Evolutionary conservation across 768 basidiomycete genomes (phyloP).

Genomic region (Rhodotorula diobovata): DNA sequence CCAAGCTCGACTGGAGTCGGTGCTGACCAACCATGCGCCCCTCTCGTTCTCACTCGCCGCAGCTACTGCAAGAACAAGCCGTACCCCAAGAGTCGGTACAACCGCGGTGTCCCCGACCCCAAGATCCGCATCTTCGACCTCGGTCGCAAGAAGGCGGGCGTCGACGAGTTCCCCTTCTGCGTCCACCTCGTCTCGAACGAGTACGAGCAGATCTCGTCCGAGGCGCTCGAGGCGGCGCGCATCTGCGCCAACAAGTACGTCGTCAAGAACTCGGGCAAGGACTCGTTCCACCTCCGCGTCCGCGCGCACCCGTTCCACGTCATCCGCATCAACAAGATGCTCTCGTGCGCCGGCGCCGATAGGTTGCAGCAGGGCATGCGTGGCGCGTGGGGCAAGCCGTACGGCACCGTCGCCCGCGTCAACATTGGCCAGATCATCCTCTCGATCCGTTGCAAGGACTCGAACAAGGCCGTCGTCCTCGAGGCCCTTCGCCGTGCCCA

Average conservation of each 20-base stretch:
- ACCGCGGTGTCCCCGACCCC: constrained; percentile 93
- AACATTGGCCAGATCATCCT: constrained; percentile 95
- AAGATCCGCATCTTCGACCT: constrained; percentile 94
- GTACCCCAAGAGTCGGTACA: constrained; percentile 90
- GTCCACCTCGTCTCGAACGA: constrained; percentile 95
- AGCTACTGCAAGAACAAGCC: constrained; percentile 95
- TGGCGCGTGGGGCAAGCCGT: constrained; percentile 98
- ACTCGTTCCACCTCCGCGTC: constrained; percentile 96
- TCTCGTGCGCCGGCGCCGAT: constrained; percentile 97
- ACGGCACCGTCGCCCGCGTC: constrained; percentile 90
- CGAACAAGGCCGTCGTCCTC: constrained; percentile 78
- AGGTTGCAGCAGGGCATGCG: constrained; percentile 97
- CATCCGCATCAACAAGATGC: constrained; percentile 99
- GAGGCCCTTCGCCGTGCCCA: constrained; percentile 96
- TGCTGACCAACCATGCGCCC: not conserved
- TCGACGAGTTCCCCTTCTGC: constrained; percentile 98
- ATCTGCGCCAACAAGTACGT: constrained; percentile 99
- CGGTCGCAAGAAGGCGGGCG: constrained; percentile 88
- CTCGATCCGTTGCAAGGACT: constrained; percentile 85
- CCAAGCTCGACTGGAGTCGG: too few species aligned
- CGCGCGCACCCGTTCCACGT: constrained; percentile 98
- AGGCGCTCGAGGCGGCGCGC: constrained; percentile 95
- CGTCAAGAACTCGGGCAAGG: constrained; percentile 93
- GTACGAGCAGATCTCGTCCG: constrained; percentile 91
- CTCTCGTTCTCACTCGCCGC: too few species aligned